Percentiles rank a stretch among this genome's conserved stretches.
Conservation (phyloP, 495 filamentous ascomycete genomes). For the Apiosordaria backusii region DNA sequence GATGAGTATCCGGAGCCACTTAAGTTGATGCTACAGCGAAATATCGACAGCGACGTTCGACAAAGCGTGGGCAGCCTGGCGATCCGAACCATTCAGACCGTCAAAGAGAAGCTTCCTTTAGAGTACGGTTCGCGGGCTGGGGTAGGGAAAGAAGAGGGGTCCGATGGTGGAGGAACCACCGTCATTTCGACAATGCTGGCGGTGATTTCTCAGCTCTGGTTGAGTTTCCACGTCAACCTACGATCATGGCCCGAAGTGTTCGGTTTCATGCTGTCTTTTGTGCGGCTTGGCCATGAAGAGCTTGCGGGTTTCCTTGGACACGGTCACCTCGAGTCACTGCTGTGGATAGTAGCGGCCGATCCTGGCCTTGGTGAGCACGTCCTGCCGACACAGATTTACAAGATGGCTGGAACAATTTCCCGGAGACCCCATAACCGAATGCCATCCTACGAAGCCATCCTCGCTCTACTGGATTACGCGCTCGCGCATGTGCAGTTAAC, state of each 20-base stretch:
- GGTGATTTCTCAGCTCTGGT: conserved; percentile 55
- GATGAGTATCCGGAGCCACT: conserved; percentile 52
- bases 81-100: conserved; percentile 49
- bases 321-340: conserved; percentile 48
- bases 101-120: conserved; percentile 42
- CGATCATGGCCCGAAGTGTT: conserved; percentile 83
- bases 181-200: conserved; percentile 35
- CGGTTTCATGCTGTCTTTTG: conserved; percentile 59
- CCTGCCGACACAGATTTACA: conserved; percentile 39
- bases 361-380: conserved; percentile 31
- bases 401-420: conserved; percentile 42
- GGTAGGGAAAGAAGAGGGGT: background rate
- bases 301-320: conserved; percentile 50
- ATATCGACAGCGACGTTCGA: conserved; percentile 58
- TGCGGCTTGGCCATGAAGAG: conserved; percentile 53
- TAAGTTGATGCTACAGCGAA: conserved; percentile 64
- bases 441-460: conserved; percentile 51
- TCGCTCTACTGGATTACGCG: conserved; percentile 52
- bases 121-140: conserved; percentile 36
- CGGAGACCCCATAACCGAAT: conserved; percentile 51
- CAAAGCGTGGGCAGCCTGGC: conserved; percentile 55
- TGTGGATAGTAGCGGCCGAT: conserved; percentile 64
- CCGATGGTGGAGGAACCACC: conserved; percentile 28
- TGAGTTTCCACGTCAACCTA: conserved; percentile 49
- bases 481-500: conserved; percentile 41